Conservation (phyloP, 306 rosid genomes). For the Cucumis cinereus region DNA sequence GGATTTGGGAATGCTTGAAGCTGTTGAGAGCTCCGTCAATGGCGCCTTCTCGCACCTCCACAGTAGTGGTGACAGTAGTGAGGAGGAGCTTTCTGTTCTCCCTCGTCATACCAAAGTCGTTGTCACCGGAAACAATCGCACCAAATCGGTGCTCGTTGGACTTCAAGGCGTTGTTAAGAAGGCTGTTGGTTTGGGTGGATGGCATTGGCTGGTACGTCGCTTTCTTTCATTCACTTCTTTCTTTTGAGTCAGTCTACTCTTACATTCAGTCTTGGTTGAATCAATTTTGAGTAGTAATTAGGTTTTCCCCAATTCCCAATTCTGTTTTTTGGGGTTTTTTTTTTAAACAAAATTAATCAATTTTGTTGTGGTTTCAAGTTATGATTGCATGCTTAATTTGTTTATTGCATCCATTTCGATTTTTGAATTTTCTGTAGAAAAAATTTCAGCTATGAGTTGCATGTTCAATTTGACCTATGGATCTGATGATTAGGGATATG, state of each 20-base stretch:
- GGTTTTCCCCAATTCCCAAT: conserved; percentile 14
- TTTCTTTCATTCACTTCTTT: neutral
- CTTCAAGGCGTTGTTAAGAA: conserved; percentile 95
- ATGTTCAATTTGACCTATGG: conserved; percentile 40
- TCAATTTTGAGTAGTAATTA: conserved; percentile 1
- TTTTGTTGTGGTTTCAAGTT: neutral
- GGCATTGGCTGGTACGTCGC: conserved; percentile 99
- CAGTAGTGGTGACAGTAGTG: conserved; percentile 87
- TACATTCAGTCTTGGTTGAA: conserved; percentile 2
- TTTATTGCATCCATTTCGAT: neutral
- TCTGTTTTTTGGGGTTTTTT: neutral
- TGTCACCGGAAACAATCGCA: conserved; percentile 90
- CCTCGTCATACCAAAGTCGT: conserved; percentile 98
- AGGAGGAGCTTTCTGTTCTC: conserved; percentile 91
- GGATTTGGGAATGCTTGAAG: conserved; percentile 51
- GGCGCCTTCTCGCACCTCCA: conserved; percentile 83
- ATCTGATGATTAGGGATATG: conserved; percentile 38
- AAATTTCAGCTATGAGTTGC: conserved; percentile 17
- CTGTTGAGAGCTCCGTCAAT: conserved; percentile 77
- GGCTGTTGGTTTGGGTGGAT: conserved; percentile 94
- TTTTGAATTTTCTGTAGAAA: neutral
- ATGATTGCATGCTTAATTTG: neutral
- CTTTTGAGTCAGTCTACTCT: neutral
- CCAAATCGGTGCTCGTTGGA: conserved; percentile 98
- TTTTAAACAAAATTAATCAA: neutral